Base-by-base conservation (phyloP, 176 grass and related monocot species). In the Oryza punctata region DNA sequence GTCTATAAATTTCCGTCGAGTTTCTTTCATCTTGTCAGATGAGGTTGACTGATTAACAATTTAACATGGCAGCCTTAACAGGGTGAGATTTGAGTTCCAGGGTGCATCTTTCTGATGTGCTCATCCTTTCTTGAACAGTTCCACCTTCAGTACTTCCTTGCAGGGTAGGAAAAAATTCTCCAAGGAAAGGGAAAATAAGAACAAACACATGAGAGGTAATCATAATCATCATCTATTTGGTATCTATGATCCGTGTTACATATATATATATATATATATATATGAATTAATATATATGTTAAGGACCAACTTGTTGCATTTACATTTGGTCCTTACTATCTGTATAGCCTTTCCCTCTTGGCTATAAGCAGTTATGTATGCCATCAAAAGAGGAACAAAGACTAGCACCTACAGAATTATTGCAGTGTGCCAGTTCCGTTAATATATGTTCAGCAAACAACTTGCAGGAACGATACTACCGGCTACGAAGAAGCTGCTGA, bases 321-420 rank as follows among this genome's bases (percentile, higher is more conserved):
- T 89, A 89, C 88, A 89, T 82, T 71, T 85, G 66, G 78, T 11
- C 88, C 77, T 85, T 85, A 73, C 83, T 78, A 77, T 65, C 54
- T 71, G 88, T 82, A 81, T 82, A 81, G 38, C 47, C 63, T 72
- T 64, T 3, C 66, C 82, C 2, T 54, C 78, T 85, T 77, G 71
- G 54, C 43, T 57, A 89, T 77, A 82, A 65, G 72, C 77, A 85
- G 80, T 86, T 89, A 83, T 70, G 71, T 50, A 40, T 81, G 77
- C 70, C 66, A 76, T 89, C 64, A 81, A 85, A 81, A 89, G 50
- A 69, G 63, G 49, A 88, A 85, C 83, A 63, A 23, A 82, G 27
- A 64, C 85, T 76, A 88, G 65, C 82, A 88, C 63, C 81, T 57
- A 70, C 33, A 35, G 64, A 49, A 49, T 49, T 77, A 54, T 28